Conservation (phyloP, 1,284 basidiomycete genomes). For the Lentinula novae-zelandiae region DNA sequence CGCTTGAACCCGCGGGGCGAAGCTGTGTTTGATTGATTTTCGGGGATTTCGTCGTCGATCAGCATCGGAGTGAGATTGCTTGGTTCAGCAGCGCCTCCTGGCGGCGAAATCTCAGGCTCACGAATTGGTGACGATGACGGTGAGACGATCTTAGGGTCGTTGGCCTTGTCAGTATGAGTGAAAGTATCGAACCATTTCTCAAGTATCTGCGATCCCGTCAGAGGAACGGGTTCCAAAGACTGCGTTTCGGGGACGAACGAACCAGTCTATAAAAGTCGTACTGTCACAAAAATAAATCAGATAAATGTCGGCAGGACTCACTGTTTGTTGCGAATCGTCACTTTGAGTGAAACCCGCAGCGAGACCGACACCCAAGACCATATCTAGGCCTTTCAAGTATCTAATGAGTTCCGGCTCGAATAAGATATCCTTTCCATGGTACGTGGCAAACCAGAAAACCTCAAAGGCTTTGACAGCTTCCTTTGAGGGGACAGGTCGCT, state of each 20-base stretch:
- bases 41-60: background rate
- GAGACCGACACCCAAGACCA: slow-evolving; percentile 39
- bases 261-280: background rate
- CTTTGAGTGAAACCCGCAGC: slow-evolving; percentile 33
- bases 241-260: slow-evolving; percentile 5
- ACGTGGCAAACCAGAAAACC: slow-evolving; percentile 47
- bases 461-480: slow-evolving; percentile 45
- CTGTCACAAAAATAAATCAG: background rate
- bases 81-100: background rate
- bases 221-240: background rate
- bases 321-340: slow-evolving; percentile 34
- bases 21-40: background rate
- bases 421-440: slow-evolving; percentile 33
- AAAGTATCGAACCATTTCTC: background rate
- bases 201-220: background rate
- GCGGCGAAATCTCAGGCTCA: background rate
- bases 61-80: background rate
- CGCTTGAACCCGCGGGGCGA: background rate
- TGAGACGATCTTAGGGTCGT: background rate
- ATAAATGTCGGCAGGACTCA: slow-evolving; percentile 17
- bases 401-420: slow-evolving; percentile 36
- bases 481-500: slow-evolving; percentile 39
- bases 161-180: background rate
- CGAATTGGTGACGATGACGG: background rate
- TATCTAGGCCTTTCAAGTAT: slow-evolving; percentile 35